Conservation (phyloP, 306 rosid genomes). For the Casuarina glauca region DNA sequence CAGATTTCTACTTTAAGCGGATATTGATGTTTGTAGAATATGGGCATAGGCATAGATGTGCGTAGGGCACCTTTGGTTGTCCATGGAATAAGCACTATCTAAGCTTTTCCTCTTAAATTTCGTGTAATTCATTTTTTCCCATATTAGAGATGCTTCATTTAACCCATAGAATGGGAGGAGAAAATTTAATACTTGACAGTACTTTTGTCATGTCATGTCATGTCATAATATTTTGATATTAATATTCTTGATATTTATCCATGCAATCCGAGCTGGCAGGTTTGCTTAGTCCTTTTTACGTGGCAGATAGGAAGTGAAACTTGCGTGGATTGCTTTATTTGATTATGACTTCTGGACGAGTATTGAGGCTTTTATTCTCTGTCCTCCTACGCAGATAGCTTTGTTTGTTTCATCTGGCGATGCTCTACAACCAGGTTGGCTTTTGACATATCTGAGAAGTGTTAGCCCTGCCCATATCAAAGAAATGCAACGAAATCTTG, state of each 20-base stretch:
- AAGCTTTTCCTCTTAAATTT: background rate
- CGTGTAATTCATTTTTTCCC: background rate
- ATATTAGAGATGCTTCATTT: background rate
- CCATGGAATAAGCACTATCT: background rate
- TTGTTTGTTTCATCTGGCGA: constrained; percentile 76
- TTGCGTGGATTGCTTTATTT: constrained; percentile 12
- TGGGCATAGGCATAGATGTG: too few relatives aligned
- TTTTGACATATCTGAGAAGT: constrained; percentile 63
- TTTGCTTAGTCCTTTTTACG: constrained; percentile 8
- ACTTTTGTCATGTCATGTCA: background rate
- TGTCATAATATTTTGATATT: background rate
- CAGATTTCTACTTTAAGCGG: too few relatives aligned
- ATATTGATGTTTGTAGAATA: too few relatives aligned
- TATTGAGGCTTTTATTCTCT: constrained; percentile 23
- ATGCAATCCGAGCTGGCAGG: background rate
- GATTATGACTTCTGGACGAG: constrained; percentile 18
- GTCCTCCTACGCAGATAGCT: constrained; percentile 42
- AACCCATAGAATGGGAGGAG: background rate
- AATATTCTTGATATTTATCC: background rate
- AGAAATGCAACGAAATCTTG: constrained; percentile 71
- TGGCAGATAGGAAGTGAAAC: constrained; percentile 19
- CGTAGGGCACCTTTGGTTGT: too few relatives aligned
- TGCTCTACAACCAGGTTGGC: constrained; percentile 74
- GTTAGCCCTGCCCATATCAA: constrained; percentile 49
- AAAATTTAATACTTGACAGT: background rate